Evolutionary conservation across 148 eudicot genomes (phyloP), one percentile per base, ranked within the genome.

Genomic region (Linanthus parryae): DNA sequence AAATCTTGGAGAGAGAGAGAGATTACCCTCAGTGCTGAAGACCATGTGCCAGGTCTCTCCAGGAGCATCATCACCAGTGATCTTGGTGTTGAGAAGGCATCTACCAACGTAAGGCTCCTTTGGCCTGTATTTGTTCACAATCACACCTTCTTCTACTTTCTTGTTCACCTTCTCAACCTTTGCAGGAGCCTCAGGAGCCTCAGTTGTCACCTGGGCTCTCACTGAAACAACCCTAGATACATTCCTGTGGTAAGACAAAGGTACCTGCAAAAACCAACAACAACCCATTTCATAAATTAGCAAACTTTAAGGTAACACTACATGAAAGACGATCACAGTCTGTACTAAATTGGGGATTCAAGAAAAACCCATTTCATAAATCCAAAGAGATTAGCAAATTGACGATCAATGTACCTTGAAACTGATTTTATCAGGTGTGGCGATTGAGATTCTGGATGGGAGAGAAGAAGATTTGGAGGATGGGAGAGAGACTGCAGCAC

Each of bases 31-130:
- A 52, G 91, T 87, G 72, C 59, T 48, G 69, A 94, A 88, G 68
- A 94, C 95, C 96, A 94, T 94, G 70, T 94, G 99, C 95, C 96
- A 88, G 26, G 99, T 94, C 57, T 94, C 99, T 50, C 99, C 99
- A 20, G 96, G 99, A 21, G 99, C 96, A 80, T 88, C 95, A 58
- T 88, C 99, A 3, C 79, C 96, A 13, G 99, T 94, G 71, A 94
- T 88, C 82, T 81, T 94, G 34, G 88, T 79, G 75, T 94, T 94
- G 22, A 80, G 82, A 34, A 94, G 85, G 59, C 95, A 84, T 53
- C 67, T 77, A 14, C 95, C 99, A 59, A 62, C 39, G 74, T 80
- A 94, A 41, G 99, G 99, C 9, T 80, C 73, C 72, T 94, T 94
- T 1, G 99, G 99, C 77, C 73, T 82, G 75, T 13, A 94, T 61